These are phyloP conservation scores for Bruguiera sexangula DNA, from an alignment of 345 rosid genomes.

Conservation along the genomic window DNA sequence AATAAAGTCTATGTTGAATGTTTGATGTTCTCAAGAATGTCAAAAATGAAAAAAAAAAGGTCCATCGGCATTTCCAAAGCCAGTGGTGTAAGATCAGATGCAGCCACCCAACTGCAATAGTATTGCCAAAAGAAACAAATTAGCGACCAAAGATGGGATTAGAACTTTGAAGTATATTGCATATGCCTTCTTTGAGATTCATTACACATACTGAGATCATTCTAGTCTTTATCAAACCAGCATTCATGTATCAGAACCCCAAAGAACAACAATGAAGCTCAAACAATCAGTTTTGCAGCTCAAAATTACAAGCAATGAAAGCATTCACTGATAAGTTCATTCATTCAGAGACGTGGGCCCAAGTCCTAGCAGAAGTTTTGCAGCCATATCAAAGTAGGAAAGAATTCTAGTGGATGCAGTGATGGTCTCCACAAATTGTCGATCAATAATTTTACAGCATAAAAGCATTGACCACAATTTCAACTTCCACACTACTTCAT, in stretches of 20 bases:
- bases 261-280: no score
- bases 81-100: conserved; percentile 8
- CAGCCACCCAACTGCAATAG: conserved; percentile 27
- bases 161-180: background rate
- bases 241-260: no score
- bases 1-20: conserved; percentile 44
- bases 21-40: background rate
- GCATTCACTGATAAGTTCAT: no score
- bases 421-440: background rate
- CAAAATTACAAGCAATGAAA: no score
- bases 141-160: background rate
- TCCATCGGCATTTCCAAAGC: background rate
- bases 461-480: background rate
- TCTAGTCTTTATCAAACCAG: background rate
- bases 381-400: background rate
- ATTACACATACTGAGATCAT: background rate
- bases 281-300: no score
- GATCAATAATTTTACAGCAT: background rate
- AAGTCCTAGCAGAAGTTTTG: no score
- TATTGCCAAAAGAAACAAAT: conserved; percentile 7
- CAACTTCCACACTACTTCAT: background rate
- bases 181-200: background rate
- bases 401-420: background rate
- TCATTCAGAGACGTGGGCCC: no score
- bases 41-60: background rate